Conservation (phyloP, 345 rosid species). For the Psidium friedrichsthalianum region DNA sequence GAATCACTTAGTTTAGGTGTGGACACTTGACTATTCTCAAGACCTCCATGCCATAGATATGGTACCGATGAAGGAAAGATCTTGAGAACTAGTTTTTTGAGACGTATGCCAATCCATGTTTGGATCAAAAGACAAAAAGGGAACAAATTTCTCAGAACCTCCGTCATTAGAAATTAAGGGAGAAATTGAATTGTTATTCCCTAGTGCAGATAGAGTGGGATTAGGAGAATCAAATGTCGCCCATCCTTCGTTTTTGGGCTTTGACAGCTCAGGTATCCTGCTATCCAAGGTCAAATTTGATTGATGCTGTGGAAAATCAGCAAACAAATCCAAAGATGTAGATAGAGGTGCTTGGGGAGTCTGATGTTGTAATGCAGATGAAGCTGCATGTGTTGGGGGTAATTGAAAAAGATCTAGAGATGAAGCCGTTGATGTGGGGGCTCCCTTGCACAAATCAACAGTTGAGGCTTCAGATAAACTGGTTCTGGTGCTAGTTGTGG, state of each 20-base stretch:
- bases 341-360: slow-evolving; percentile 26
- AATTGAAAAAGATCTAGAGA: slow-evolving; percentile 27
- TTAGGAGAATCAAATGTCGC: slow-evolving; percentile 72
- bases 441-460: slow-evolving; percentile 58
- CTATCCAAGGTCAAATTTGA: slow-evolving; percentile 13
- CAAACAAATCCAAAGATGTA: slow-evolving; percentile 39
- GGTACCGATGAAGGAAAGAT: slow-evolving; percentile 21
- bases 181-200: slow-evolving; percentile 13
- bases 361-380: slow-evolving; percentile 26
- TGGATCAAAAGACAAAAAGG: slow-evolving; percentile 21
- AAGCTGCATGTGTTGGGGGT: slow-evolving; percentile 10
- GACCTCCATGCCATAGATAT: slow-evolving; percentile 41
- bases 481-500: slow-evolving; percentile 18
- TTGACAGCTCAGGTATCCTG: slow-evolving; percentile 18
- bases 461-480: slow-evolving; percentile 23
- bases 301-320: slow-evolving; percentile 32
- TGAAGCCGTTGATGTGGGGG: slow-evolving; percentile 29
- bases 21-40: slow-evolving; percentile 18
- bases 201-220: slow-evolving; percentile 22
- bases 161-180: slow-evolving; percentile 16
- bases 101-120: slow-evolving; percentile 42
- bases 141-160: slow-evolving; percentile 26
- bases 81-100: slow-evolving; percentile 23
- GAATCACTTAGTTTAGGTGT: too few species aligned
- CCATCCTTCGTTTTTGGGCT: slow-evolving; percentile 71